A percentile compares a stretch with the other conserved stretches of the same genome.
phyloP scores from a whole-genome alignment of 2,329 filamentous ascomycete species.

The Fusarium devonianum region DNA sequence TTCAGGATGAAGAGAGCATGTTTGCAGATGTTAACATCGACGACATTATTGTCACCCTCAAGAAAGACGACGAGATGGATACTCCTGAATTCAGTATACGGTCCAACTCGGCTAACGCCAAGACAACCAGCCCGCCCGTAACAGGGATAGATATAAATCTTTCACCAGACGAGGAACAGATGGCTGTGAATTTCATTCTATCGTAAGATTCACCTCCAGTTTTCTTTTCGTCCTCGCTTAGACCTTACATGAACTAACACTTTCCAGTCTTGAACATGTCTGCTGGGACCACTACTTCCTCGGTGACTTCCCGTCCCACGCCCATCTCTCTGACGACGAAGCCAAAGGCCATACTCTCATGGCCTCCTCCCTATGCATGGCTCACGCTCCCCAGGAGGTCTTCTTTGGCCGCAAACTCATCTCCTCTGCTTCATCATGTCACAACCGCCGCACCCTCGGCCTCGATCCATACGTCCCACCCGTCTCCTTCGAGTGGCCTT shows the following conservation, averaged over 20 bases:
- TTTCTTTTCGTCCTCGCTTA: neutral
- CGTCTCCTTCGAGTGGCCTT: conserved; percentile 47
- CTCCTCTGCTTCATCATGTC: conserved; percentile 28
- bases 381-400: conserved; percentile 47
- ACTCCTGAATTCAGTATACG: conserved; percentile 55
- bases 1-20: conserved; percentile 33
- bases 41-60: conserved; percentile 51
- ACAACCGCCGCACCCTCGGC: conserved; percentile 19
- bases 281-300: conserved; percentile 59
- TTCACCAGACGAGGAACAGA: conserved; percentile 51
- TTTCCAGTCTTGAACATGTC: conserved; percentile 58
- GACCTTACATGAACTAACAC: conserved; percentile 6
- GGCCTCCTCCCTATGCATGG: conserved; percentile 53
- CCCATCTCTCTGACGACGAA: conserved; percentile 42
- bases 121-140: conserved; percentile 25
- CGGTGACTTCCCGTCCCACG: conserved; percentile 49
- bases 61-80: conserved; percentile 51
- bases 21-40: conserved; percentile 48
- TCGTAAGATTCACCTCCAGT: conserved; percentile 50
- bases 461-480: conserved; percentile 32
- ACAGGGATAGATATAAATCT: conserved; percentile 39
- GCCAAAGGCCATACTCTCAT: conserved; percentile 54
- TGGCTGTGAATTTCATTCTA: conserved; percentile 61
- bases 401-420: conserved; percentile 41
- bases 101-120: conserved; percentile 35